phyloP scores from a whole-genome alignment of 208 protist genomes.

The Acanthamoeba quina region DNA sequence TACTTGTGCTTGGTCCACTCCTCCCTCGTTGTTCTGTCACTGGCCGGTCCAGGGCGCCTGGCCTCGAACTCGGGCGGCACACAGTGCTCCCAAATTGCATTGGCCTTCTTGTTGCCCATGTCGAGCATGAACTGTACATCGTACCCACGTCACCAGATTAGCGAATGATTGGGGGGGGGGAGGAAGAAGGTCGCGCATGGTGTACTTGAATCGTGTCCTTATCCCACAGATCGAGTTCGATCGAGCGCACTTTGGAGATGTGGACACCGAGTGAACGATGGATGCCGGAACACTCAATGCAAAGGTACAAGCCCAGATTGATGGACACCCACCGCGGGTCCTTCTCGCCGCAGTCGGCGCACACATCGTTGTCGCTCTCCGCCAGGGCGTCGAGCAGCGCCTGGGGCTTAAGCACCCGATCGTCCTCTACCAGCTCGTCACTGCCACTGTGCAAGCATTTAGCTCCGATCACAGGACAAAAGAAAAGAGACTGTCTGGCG shows the following conservation, averaged over 20 bases:
- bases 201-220: conserved; percentile 30
- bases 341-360: conserved; percentile 50
- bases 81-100: conserved; percentile 55
- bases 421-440: conserved; percentile 1
- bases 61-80: conserved; percentile 49
- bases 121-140: conserved; percentile 70
- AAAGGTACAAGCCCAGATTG: conserved; percentile 89
- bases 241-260: conserved; percentile 85
- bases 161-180: too few relatives aligned
- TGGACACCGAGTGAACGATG: conserved; percentile 86
- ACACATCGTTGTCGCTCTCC: not conserved
- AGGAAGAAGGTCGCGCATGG: not conserved
- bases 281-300: conserved; percentile 88
- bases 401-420: conserved; percentile 23
- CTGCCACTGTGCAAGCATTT: not conserved
- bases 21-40: conserved; percentile 48
- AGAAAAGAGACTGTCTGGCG: not conserved
- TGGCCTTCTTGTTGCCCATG: conserved; percentile 70
- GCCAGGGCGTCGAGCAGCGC: conserved; percentile 26
- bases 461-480: not conserved
- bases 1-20: conserved; percentile 69
- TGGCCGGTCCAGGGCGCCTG: not conserved
- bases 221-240: conserved; percentile 83
- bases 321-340: conserved; percentile 85
- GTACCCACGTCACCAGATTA: too few relatives aligned